Conservation (phyloP, 1,284 basidiomycete genomes). For the Moesziomyces globuligerus region DNA sequence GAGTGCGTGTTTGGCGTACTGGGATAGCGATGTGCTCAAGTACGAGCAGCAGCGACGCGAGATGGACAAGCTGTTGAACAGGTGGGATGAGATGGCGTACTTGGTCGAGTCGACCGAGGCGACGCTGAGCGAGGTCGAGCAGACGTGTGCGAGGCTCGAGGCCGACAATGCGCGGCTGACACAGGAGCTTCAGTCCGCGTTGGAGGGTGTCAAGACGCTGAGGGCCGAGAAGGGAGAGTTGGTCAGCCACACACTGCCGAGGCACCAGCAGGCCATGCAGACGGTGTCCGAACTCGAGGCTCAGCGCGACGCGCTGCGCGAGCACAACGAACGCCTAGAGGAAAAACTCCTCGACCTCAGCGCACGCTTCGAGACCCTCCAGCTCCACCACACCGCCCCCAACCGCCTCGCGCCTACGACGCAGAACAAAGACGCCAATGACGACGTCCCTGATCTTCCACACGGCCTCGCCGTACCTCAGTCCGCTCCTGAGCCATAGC, state of each 20-base stretch:
- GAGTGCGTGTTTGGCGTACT: slow-evolving; percentile 46
- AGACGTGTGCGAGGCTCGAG: slow-evolving; percentile 16
- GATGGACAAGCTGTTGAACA: slow-evolving; percentile 56
- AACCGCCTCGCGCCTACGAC: too few relatives aligned
- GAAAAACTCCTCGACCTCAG: slow-evolving; percentile 21
- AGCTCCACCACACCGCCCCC: neutral
- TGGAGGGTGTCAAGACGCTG: slow-evolving; percentile 1
- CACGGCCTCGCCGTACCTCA: too few relatives aligned
- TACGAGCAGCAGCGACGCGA: slow-evolving; percentile 58
- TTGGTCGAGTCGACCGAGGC: slow-evolving; percentile 53
- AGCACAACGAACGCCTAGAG: slow-evolving; percentile 6
- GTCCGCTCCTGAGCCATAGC: too few relatives aligned
- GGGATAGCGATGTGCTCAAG: slow-evolving; percentile 58
- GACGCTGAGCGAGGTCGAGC: slow-evolving; percentile 19
- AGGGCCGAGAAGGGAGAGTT: slow-evolving; percentile 22
- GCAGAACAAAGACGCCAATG: too few relatives aligned
- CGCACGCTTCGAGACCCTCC: slow-evolving; percentile 11
- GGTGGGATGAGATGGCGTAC: slow-evolving; percentile 59
- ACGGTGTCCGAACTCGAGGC: slow-evolving; percentile 2
- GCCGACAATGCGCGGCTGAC: slow-evolving; percentile 30
- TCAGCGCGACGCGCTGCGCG: slow-evolving; percentile 18
- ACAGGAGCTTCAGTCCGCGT: slow-evolving; percentile 15
- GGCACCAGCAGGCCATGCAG: neutral
- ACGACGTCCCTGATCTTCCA: too few relatives aligned
- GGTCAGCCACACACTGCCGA: slow-evolving; percentile 1